Base-by-base conservation (phyloP, 2,329 filamentous ascomycete species). In the Sporothrix pseudoabietina region DNA sequence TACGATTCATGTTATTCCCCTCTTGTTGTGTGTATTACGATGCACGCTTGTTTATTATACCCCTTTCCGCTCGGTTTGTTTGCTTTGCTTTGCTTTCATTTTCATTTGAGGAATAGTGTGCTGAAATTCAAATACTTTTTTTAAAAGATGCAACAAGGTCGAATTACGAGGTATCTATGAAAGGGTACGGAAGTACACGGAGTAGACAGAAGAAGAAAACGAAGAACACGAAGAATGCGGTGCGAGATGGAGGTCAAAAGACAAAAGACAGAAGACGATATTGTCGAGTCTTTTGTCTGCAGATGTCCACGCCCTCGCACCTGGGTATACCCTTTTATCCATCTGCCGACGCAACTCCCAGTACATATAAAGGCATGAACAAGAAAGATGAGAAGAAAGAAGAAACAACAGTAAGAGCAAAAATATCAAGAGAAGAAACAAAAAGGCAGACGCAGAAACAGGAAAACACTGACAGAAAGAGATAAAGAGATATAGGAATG, bases 151-250 rank as follows among this genome's bases (percentile, higher is more conserved):
- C 66, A 69, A 69, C 66, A 69, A 69, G 47, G 47, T 54, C 66
- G 66, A 69, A 69, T 54, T 69, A 69, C 66, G 47, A 69, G 66
- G 66, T 69, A 69, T 69, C 66, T 69, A 69, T 69, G 47, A 49
- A 69, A 52, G 47, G 65, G 61, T 44, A 47, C 39, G 12, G 39
- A 41, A 69, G 66, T 69, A 69, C 66, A 69, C 47, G 47, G 66
- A 69, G 66, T 55, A 69, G 66, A 69, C 66, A 16, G 66, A 69
- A 54, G 30, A 69, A 19, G 26, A 61, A 54, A 32, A 22, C 57
- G 57, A 61, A 44, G 12, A 47, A 66, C 39, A 66, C 61, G 39
- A 44, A 66, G 14, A 30, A 66, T 30, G 32, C 39, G 59, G 59
- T 44, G 59, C n/a, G 22, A 22, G 39, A 44, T 10, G 41, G 55